phyloP scores from a whole-genome alignment of 1,284 basidiomycete genomes.

The Somion occarium region DNA sequence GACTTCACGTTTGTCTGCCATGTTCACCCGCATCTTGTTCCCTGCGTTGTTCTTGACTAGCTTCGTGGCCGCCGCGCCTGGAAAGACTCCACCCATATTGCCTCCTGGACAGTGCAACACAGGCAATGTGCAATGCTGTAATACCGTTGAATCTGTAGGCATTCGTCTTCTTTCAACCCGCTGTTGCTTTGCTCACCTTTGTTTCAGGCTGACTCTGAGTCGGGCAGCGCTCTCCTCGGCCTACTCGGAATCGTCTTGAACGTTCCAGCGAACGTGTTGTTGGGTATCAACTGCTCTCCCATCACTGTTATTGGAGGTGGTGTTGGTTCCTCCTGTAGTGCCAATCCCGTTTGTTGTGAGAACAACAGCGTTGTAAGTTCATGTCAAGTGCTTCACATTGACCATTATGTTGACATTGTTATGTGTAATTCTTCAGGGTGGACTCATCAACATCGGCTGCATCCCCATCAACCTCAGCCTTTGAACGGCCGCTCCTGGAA shows the following conservation, averaged over 20 bases:
- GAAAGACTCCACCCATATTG: neutral
- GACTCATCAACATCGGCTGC: constrained; percentile 18
- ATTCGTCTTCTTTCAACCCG: neutral
- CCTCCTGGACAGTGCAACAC: neutral
- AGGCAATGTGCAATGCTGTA: neutral
- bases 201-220: neutral
- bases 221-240: neutral
- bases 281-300: constrained; percentile 19
- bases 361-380: constrained; percentile 35
- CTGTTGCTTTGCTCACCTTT: neutral
- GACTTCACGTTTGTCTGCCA: too few species aligned
- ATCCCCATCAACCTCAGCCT: constrained; percentile 15
- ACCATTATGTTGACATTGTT: too few species aligned
- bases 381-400: neutral
- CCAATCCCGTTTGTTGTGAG: constrained; percentile 35
- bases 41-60: neutral
- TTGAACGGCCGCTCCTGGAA: neutral
- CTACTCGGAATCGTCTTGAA: neutral
- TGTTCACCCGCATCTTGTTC: neutral
- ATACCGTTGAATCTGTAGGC: neutral
- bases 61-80: neutral
- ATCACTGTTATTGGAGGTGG: constrained; percentile 18
- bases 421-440: constrained; percentile 8
- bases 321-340: constrained; percentile 21
- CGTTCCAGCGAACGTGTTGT: constrained; percentile 6